A percentile compares a stretch with the other conserved stretches of the same genome.
phyloP scores from a whole-genome alignment of 1,284 basidiomycete genomes.

The Sphaerobolus stellatus region DNA sequence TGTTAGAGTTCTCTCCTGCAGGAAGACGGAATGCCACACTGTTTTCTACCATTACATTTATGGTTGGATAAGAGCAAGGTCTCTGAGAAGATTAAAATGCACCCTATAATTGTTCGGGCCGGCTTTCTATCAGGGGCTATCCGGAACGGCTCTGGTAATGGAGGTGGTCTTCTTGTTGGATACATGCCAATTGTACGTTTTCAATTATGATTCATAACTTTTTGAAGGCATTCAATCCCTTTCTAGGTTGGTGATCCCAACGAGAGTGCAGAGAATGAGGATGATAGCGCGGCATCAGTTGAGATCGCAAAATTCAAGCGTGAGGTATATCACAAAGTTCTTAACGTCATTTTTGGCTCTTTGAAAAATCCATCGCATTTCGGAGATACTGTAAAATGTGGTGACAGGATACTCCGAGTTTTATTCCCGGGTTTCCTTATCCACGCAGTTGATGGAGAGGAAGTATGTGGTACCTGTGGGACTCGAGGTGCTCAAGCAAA shows the following conservation, averaged over 20 bases:
- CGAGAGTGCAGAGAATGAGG: background rate
- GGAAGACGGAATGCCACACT: background rate
- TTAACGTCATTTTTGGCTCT: background rate
- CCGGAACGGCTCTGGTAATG: background rate
- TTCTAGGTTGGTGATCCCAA: background rate
- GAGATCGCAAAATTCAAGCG: background rate
- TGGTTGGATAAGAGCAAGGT: background rate
- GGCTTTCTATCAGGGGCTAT: background rate
- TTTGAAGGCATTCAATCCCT: background rate
- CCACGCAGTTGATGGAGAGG: background rate
- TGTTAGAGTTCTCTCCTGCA: background rate
- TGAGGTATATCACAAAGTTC: background rate
- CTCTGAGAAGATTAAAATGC: background rate
- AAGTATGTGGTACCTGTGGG: background rate
- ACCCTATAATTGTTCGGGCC: background rate
- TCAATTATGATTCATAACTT: background rate
- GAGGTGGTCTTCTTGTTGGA: background rate
- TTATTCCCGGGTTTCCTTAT: background rate
- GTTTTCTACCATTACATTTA: background rate
- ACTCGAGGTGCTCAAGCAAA: background rate
- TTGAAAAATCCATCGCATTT: background rate
- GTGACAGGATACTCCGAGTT: background rate
- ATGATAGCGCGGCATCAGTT: background rate
- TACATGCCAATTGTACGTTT: background rate
- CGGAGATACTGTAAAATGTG: background rate